A percentile compares a stretch with the other conserved stretches of the same genome.
phyloP scores from a whole-genome alignment of 1,139 yeast genomes.

The Yamadazyma blattariae region DNA sequence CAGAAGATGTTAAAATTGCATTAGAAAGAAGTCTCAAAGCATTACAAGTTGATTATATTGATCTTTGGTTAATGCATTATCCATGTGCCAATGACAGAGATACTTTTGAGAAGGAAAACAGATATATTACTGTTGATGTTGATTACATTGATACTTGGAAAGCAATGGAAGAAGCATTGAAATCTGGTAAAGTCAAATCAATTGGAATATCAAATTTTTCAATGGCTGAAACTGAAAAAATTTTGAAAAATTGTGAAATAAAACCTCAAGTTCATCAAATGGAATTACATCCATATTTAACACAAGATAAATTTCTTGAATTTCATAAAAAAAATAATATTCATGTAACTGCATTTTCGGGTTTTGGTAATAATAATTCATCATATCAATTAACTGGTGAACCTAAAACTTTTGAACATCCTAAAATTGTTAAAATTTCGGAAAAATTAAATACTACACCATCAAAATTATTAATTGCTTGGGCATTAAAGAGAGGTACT shows the following conservation, averaged over 20 bases:
- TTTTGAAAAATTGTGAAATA: slow-evolving; percentile 53
- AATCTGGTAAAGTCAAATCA: slow-evolving; percentile 49
- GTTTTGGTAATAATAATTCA: slow-evolving; percentile 25
- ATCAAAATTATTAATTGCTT: slow-evolving; percentile 4
- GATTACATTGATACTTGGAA: slow-evolving; percentile 46
- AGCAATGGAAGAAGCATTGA: slow-evolving; percentile 67
- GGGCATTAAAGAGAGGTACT: slow-evolving; percentile 12
- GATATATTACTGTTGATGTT: background rate
- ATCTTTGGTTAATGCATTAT: slow-evolving; percentile 54
- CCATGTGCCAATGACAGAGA: slow-evolving; percentile 50
- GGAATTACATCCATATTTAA: slow-evolving; percentile 74
- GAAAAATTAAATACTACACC: slow-evolving; percentile 1
- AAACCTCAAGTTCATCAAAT: slow-evolving; percentile 63
- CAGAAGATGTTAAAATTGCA: slow-evolving; percentile 20
- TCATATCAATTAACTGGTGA: slow-evolving; percentile 1
- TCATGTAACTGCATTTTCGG: slow-evolving; percentile 36
- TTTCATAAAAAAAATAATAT: slow-evolving; percentile 41
- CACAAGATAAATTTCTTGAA: slow-evolving; percentile 59
- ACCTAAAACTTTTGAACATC: slow-evolving; percentile 3
- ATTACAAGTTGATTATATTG: slow-evolving; percentile 44
- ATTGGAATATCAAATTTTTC: slow-evolving; percentile 76
- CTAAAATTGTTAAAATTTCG: slow-evolving; percentile 1
- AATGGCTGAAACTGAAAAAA: slow-evolving; percentile 47
- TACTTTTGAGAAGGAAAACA: slow-evolving; percentile 34
- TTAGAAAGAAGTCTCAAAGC: slow-evolving; percentile 27